Base-by-base conservation (phyloP, 257 asterid species). In the Lycium barbarum region DNA sequence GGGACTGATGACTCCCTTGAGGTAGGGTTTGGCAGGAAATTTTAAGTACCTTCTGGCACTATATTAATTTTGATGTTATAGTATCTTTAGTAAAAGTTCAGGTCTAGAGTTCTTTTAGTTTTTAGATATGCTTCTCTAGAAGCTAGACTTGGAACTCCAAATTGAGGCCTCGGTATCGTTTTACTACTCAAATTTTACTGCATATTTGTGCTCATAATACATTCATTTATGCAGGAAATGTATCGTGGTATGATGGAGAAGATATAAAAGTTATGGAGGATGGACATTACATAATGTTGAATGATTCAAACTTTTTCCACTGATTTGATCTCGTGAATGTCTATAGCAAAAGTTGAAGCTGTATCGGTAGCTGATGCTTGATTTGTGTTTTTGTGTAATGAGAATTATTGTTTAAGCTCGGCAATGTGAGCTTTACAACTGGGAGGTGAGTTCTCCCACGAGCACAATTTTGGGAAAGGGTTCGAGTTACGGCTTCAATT, bases 221-320 rank as follows among this genome's bases (percentile, higher is more conserved):
- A 47, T 74, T 26, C 20, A 57, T 79, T 55, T 62, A 65, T 87
- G 90, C 91, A 93, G 97, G 97, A 83, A 86, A 88, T 81, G 79
- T 91, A 71, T 88, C 88, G 14, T 94, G 97, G 97, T 93, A 91
- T 35, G 93, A 92, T 61, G 94, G 88, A 74, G 96, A 92, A 61
- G 70, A 88, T 33, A 83, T 89, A 18, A 93, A 93, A 81, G 88
- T 85, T 84, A 81, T 87, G 81, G 93, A 92, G 76, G 93, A 89
- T 65, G 90, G 93, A 76, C 97, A 90, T 88, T 93, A 85, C 83
- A 91, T 93, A 80, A 79, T 89, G 59, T 84, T 94, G 90, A 91
- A 88, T 49, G 89, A 85, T 79, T 86, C 96, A 20, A 92, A 94
- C 83, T 91, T 90, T 89, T 90, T 90, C 47, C 70, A 82, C 18